Base-by-base conservation (phyloP, 257 asterid species). In the Ajuga chamaepitys region DNA sequence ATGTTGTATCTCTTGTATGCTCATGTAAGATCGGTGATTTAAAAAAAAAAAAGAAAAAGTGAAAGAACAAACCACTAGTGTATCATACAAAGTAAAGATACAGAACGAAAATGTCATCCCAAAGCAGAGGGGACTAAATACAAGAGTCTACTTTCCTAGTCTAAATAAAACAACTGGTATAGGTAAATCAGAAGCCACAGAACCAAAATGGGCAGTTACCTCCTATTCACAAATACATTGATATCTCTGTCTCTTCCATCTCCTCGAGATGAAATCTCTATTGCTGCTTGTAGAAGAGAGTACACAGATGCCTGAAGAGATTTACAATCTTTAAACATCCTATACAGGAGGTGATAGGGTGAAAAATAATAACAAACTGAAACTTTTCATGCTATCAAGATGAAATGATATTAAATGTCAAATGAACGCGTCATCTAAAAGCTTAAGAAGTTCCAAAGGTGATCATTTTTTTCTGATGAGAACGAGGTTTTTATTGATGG, bases 161-260 rank as follows among this genome's bases (percentile, higher is more conserved):
- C 22, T 20, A 50, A 45, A 58, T 63, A n/a, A 66, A 20, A 28
- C 45, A 47, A 67, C 54, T 64, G 45, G 14, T 35, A 58, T 7
- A 25, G 55, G 60, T 8, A 32, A 68, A 53, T 21, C 37, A 56
- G 56, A 68, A 59, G 66, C 60, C 64, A 59, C 41, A 53, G 13
- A 48, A 59, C 44, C n/a, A 53, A 44, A 55, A 62, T 56, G 44
- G 62, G 32, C 38, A 9, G n/a, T 9, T 77, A 94, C 99, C 99
- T 88, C 78, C 92, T 82, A 70, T 90, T 91, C 32, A 88, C 91
- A 79, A 88, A 94, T 61, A 86, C 76, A 58, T 85, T 85, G 71
- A 82, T 83, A 81, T 94, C 95, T 66, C 80, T 81, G 71, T 88
- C 96, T 81, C 97, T 88, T 68, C 93, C 88, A 71, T 94, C 96